Conservation (phyloP, 495 filamentous ascomycete species). For the Aspergillus panamensis region DNA sequence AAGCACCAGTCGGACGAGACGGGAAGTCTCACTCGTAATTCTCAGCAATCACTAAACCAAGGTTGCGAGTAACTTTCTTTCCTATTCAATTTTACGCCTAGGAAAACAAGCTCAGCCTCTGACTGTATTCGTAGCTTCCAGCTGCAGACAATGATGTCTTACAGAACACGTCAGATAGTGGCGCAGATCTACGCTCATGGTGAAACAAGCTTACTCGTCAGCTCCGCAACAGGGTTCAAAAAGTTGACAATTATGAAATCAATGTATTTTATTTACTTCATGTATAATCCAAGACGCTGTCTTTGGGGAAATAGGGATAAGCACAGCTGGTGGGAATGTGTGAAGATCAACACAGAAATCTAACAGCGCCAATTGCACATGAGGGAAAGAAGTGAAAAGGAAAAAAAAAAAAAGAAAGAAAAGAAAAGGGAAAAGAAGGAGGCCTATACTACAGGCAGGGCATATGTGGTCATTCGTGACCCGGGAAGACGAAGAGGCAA, state of each 20-base stretch:
- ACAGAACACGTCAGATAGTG: neutral
- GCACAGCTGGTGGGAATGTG: constrained; percentile 1
- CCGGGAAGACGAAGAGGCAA: neutral
- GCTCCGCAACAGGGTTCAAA: too few relatives aligned
- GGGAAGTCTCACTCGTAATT: too few relatives aligned
- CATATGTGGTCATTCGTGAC: constrained; percentile 3
- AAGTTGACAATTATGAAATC: neutral
- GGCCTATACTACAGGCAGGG: neutral
- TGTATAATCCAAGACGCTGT: neutral
- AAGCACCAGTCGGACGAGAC: too few relatives aligned
- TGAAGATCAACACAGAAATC: constrained; percentile 9
- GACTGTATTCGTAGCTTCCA: neutral
- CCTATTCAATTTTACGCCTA: neutral
- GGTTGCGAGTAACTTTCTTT: neutral
- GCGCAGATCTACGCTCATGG: neutral
- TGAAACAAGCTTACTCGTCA: too few relatives aligned
- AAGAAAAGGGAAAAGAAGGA: neutral
- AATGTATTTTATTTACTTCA: constrained; percentile 2
- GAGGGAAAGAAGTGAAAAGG: neutral
- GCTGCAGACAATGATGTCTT: neutral
- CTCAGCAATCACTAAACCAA: neutral
- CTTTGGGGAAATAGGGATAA: neutral
- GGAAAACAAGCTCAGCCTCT: neutral
- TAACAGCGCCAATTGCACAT: constrained; percentile 14
- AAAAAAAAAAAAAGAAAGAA: constrained; percentile 1